These are phyloP conservation scores for Alloteropsis semialata DNA, from an alignment of 176 grass and related monocot genomes.

Conservation along the genomic window DNA sequence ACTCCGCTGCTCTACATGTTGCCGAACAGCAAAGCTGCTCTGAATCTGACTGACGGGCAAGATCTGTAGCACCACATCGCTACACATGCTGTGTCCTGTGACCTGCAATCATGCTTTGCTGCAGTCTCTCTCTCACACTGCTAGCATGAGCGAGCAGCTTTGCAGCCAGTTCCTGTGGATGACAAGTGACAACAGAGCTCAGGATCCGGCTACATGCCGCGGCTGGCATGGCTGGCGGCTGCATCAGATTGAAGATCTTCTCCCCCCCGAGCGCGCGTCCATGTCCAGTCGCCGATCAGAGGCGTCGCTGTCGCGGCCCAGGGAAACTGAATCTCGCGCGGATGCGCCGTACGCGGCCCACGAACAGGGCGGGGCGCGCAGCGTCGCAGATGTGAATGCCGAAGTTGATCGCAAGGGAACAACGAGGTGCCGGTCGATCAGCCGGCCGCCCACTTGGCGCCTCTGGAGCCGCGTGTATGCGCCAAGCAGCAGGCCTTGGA, in stretches of 20 bases:
- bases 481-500: not conserved
- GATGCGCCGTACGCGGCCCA: not conserved
- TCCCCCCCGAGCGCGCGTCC: not conserved
- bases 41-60: not conserved
- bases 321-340: not conserved
- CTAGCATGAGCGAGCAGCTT: not conserved
- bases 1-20: conserved; percentile 1
- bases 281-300: not conserved
- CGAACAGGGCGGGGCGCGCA: not conserved
- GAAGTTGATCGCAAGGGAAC: not conserved
- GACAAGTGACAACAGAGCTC: conserved; percentile 16
- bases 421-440: not conserved
- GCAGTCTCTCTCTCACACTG: not conserved
- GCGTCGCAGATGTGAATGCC: conserved; percentile 2
- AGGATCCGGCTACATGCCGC: not conserved
- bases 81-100: not conserved
- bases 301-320: not conserved
- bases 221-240: not conserved
- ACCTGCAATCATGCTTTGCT: not conserved
- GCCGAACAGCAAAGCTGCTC: conserved; percentile 1
- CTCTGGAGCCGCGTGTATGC: not conserved
- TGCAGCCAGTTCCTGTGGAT: conserved; percentile 16
- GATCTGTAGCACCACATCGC: not conserved
- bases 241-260: not conserved
- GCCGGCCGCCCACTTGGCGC: not conserved